Conservation (phyloP, 495 filamentous ascomycete genomes). For the Lindgomyces ingoldianus region DNA sequence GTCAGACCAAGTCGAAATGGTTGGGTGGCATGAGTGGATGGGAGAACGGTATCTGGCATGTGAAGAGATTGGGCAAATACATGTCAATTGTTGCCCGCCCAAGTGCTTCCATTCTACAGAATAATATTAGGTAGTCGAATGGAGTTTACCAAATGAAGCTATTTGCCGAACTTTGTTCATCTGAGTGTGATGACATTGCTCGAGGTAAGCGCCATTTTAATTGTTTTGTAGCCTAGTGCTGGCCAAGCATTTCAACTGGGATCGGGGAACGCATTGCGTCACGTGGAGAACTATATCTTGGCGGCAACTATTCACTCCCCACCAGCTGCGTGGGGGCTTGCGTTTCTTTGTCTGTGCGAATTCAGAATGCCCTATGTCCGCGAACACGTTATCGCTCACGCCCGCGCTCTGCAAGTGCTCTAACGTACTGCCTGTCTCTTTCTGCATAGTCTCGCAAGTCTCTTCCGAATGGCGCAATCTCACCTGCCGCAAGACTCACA, state of each 20-base stretch:
- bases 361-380: background rate
- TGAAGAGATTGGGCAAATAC: background rate
- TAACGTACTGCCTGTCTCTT: background rate
- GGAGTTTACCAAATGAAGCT: too few relatives aligned
- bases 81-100: background rate
- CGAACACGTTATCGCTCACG: background rate
- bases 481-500: too few relatives aligned
- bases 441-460: background rate
- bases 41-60: constrained; percentile 4
- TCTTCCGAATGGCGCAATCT: constrained; percentile 19
- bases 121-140: background rate
- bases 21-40: background rate
- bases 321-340: background rate
- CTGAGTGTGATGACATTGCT: too few relatives aligned
- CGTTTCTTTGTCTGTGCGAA: background rate
- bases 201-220: too few relatives aligned
- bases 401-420: background rate
- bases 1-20: constrained; percentile 8
- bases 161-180: too few relatives aligned
- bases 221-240: too few relatives aligned
- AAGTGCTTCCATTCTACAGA: background rate
- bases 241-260: too few relatives aligned
- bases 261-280: too few relatives aligned
- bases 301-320: background rate
- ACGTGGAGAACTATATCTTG: too few relatives aligned